phyloP scores from a whole-genome alignment of 805 yeast genomes.

The Lachancea quebecensis region DNA sequence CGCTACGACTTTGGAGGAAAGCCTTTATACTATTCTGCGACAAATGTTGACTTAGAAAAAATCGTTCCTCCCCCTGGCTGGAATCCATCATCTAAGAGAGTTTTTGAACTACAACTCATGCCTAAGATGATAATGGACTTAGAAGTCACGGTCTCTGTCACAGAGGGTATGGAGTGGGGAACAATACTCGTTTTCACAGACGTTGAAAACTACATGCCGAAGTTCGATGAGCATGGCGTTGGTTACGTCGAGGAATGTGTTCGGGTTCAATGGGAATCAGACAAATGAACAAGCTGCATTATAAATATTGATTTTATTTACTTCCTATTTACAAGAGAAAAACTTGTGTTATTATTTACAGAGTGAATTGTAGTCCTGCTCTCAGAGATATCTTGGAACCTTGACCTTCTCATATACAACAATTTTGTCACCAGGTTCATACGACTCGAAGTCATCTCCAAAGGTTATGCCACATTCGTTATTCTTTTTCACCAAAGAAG shows the following conservation, averaged over 20 bases:
- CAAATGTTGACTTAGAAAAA: slow-evolving; percentile 33
- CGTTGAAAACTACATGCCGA: slow-evolving; percentile 52
- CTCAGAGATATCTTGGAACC: slow-evolving; percentile 46
- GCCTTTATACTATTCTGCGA: slow-evolving; percentile 63
- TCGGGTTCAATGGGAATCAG: slow-evolving; percentile 79
- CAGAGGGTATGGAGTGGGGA: slow-evolving; percentile 96
- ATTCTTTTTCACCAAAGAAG: slow-evolving; percentile 71
- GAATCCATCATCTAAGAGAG: slow-evolving; percentile 53
- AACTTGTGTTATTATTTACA: slow-evolving; percentile 3
- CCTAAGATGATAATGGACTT: slow-evolving; percentile 84
- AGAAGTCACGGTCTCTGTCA: slow-evolving; percentile 46
- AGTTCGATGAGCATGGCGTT: slow-evolving; percentile 55
- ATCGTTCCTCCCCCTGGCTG: slow-evolving; percentile 53
- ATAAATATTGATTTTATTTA: background rate
- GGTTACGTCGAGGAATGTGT: slow-evolving; percentile 77
- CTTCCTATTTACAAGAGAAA: slow-evolving; percentile 7
- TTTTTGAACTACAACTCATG: slow-evolving; percentile 87
- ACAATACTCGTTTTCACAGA: slow-evolving; percentile 81
- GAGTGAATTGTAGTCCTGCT: background rate
- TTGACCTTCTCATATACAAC: slow-evolving; percentile 64
- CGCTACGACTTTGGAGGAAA: slow-evolving; percentile 76
- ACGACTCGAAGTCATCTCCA: slow-evolving; percentile 51
- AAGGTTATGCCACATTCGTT: slow-evolving; percentile 85
- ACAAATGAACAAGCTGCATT: background rate
- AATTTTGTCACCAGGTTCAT: slow-evolving; percentile 68